Conservation (phyloP, 2,329 filamentous ascomycete species). For the Hypoxylon sp. region DNA sequence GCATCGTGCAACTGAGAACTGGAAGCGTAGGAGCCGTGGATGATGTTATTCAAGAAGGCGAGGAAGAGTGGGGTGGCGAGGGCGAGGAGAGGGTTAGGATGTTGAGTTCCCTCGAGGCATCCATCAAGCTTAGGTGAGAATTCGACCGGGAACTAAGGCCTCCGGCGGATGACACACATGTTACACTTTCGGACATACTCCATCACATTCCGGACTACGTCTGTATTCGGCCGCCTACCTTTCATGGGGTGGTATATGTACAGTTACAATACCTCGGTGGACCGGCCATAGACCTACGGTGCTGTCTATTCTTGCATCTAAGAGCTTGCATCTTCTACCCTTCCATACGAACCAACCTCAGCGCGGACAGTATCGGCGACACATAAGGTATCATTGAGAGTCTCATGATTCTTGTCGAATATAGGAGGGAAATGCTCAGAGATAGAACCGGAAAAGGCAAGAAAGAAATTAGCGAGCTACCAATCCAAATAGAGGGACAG, state of each 20-base stretch:
- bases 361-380: not conserved
- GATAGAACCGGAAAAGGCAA: not conserved
- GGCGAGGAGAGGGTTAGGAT: constrained; percentile 60
- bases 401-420: not conserved
- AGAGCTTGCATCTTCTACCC: not conserved
- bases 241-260: not conserved
- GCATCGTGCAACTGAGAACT: constrained; percentile 72
- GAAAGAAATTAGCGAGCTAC: not conserved
- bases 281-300: not conserved
- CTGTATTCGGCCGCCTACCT: not conserved
- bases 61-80: constrained; percentile 49
- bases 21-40: constrained; percentile 76
- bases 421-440: not conserved
- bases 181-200: not conserved
- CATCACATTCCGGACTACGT: not conserved
- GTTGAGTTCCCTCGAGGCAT: constrained; percentile 67
- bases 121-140: constrained; percentile 61
- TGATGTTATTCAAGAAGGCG: constrained; percentile 68
- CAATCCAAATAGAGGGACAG: not conserved
- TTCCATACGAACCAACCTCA: not conserved
- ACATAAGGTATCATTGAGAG: not conserved
- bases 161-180: too few relatives aligned
- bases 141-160: too few relatives aligned
- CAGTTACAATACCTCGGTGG: not conserved
- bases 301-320: not conserved